Evolutionary conservation across 495 filamentous ascomycete species (phyloP), one percentile per base, ranked within the genome.

Genomic region (Clohesyomyces aquaticus): DNA sequence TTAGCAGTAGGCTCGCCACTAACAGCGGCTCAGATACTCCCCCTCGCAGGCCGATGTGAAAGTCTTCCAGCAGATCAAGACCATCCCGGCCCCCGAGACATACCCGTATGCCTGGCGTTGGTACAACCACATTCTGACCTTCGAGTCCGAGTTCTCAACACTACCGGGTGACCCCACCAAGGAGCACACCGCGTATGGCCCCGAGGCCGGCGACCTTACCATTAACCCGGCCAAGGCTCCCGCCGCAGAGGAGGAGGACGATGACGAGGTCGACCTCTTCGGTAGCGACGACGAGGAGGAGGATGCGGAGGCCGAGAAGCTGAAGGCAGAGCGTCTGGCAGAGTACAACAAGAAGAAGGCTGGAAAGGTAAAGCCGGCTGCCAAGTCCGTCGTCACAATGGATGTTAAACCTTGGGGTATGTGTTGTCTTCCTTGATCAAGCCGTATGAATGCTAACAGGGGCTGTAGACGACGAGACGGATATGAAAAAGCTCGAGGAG

Each of bases 321-420:
- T 96, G 75, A 91, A 90, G 74, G 91, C 93, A 77, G 87, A 89
- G 80, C 86, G 91, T 72, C 83, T 98, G 58, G 93, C 84, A 52
- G 95, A 91, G 74, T 98, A 98, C 85, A 87, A 87, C 79, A 89
- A 90, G 81, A 98, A 98, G 87, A 98, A 98, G 89, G 92, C 87
- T 72, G 82, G 79, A 74, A 96, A 96, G 84, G 77, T 83, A 69
- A 97, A 97, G 89, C 81, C 85, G 69, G 87, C 85, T 58, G 94
- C 94, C 70, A 98, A 98, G 86, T 96, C 92, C 41, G 78, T 97
- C 54, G 93, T 98, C 70, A 98, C 91, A 46, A 68, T 98, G 63
- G 93, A 97, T 70, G 91, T 98, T 61, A 98, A 98, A 85, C 95
- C 94, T 63, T 98, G 94, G 94, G 94, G 95, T 96, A 88, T 70